Evolutionary conservation across 768 basidiomycete species (phyloP).

Genomic region (Fistulinella prunicolor): DNA sequence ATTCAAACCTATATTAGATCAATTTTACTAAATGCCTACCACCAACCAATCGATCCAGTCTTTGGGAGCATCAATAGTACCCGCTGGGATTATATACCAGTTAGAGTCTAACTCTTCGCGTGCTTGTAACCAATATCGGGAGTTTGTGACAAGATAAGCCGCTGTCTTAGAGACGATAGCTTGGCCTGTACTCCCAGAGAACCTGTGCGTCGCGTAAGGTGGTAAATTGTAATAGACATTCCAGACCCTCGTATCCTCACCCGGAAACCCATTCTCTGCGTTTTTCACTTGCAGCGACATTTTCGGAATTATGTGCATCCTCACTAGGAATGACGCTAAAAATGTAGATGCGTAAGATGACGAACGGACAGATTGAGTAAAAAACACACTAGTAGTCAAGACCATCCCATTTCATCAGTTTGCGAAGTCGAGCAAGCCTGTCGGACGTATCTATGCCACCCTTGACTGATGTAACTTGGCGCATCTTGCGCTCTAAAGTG

Average conservation of each 20-base stretch:
- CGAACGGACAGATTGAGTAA: neutral
- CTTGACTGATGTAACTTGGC: slow-evolving; percentile 54
- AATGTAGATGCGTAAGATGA: slow-evolving; percentile 6
- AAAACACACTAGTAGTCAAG: slow-evolving; percentile 71
- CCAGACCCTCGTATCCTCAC: too few species aligned
- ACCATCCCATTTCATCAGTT: slow-evolving; percentile 62
- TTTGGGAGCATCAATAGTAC: slow-evolving; percentile 48
- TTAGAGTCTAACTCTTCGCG: slow-evolving; percentile 64
- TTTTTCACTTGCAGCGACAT: slow-evolving; percentile 72
- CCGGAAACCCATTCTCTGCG: slow-evolving; percentile 76
- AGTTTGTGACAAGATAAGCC: slow-evolving; percentile 77
- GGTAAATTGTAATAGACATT: too few species aligned
- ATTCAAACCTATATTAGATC: slow-evolving; percentile 1
- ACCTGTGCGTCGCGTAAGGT: slow-evolving; percentile 38
- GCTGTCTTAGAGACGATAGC: slow-evolving; percentile 63
- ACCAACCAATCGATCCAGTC: slow-evolving; percentile 82
- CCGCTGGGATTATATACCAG: slow-evolving; percentile 69
- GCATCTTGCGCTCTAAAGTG: slow-evolving; percentile 65
- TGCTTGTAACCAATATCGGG: slow-evolving; percentile 83
- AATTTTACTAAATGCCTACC: slow-evolving; percentile 35
- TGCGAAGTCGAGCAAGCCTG: slow-evolving; percentile 59
- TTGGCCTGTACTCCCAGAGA: slow-evolving; percentile 65
- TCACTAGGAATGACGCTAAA: slow-evolving; percentile 72
- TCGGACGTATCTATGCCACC: slow-evolving; percentile 57
- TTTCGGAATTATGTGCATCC: slow-evolving; percentile 84